Base-by-base conservation (phyloP, 2,329 filamentous ascomycete genomes). In the Trichoderma lentiforme region DNA sequence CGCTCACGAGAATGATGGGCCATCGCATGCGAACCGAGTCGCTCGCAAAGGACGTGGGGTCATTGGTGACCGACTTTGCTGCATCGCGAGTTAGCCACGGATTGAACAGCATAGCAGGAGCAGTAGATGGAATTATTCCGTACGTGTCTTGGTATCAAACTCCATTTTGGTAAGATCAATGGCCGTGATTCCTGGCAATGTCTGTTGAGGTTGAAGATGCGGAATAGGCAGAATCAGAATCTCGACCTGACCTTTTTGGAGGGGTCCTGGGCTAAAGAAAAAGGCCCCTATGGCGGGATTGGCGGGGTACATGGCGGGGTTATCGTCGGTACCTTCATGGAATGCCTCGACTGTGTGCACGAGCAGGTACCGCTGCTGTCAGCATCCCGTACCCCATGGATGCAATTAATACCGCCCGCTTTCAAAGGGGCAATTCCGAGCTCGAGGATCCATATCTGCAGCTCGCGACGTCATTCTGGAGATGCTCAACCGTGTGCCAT, bases 1-100 rank as follows among this genome's bases (percentile, higher is more conserved):
- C 30, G 79, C 88, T 80, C 77, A 97, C 94, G 77, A 99, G 84
- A 79, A 99, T 99, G 71, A 97, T 87, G 18, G 96, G 96, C 96
- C 95, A 99, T 81, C 96, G 88, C 76, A 94, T 91, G 78, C 92
- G 88, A 39, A 93, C 95, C 9, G 96, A 97, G 73, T 91, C 86
- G 81, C 91, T 94, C 67, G 93, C 96, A 80, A 98, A 98, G 62
- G 94, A 98, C 56, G 87, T 92, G 78, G 89, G 89, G 84, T 98
- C 95, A 77, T 88, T 90, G 47, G 94, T 98, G 76, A 86, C 87
- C 81, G 92, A 97, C 73, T 89, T 90, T 61, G 91, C 93, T 97
- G 77, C 71, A 51, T 61, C 53, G 61, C 26, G 6, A 63, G 74
- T 75, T 66, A 73, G 61, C 57, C n/a, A 60, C 53, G 34, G 4